Percentiles rank a stretch among this genome's conserved stretches.
Conservation (phyloP, 1,139 yeast genomes). For the Citeromyces siamensis region DNA sequence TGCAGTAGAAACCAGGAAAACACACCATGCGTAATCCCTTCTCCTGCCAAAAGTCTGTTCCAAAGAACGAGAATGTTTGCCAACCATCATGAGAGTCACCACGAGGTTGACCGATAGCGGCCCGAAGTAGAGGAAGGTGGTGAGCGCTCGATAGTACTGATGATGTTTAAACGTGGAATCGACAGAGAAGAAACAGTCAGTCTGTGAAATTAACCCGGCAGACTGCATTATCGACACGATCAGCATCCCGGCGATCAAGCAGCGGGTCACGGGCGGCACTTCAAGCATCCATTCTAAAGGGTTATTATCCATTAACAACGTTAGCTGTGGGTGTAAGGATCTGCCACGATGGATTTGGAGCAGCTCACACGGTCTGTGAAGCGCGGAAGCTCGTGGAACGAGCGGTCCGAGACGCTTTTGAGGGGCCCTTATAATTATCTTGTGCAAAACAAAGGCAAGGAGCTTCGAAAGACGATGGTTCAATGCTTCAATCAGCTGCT, state of each 20-base stretch:
- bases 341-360: not conserved
- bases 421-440: constrained; percentile 42
- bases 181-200: constrained; percentile 13
- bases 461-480: constrained; percentile 35
- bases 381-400: constrained; percentile 9
- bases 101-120: constrained; percentile 22
- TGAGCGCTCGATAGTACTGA: constrained; percentile 27
- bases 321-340: not conserved
- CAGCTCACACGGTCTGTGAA: constrained; percentile 2
- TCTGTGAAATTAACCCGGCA: constrained; percentile 16
- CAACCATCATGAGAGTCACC: constrained; percentile 22
- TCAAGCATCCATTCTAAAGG: constrained; percentile 21
- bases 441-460: constrained; percentile 39
- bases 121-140: constrained; percentile 30
- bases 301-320: constrained; percentile 3
- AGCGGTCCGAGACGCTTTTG: constrained; percentile 16
- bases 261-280: constrained; percentile 26
- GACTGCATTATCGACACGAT: constrained; percentile 19
- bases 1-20: constrained; percentile 18
- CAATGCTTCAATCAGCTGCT: constrained; percentile 36
- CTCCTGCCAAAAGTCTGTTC: constrained; percentile 24
- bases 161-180: constrained; percentile 17
- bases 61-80: constrained; percentile 25
- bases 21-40: constrained; percentile 26
- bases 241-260: constrained; percentile 18